Evolutionary conservation across 139 green algal genomes (phyloP), one percentile per base, ranked within the genome.

Genomic region (Tetradesmus lagerheimii): DNA sequence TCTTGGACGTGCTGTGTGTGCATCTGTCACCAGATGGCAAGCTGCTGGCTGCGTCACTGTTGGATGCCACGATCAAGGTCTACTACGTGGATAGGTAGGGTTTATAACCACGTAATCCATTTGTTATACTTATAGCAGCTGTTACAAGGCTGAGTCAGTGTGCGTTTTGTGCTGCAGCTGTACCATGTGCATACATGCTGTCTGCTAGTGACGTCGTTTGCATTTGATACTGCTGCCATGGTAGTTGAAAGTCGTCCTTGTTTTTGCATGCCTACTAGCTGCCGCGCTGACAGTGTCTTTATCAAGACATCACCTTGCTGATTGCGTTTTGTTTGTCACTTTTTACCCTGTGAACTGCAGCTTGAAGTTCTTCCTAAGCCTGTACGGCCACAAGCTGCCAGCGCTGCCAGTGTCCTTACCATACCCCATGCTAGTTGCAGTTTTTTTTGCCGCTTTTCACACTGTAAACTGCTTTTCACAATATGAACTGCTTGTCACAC

Each of bases 311-410:
- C n/a, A n/a, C 3, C 25, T 29, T 27, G 20, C 20, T 74, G 62
- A 29, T 29, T 74, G 4, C 35, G 27, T 41, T 41, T 12, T 27
- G 31, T 50, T 31, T 29, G 25, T 29, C 1, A n/a, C 20, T 64
- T 25, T 20, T 64, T 25, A 64, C 50, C 20, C 50, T 64, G 50
- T 25, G 50, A 64, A 62, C 27, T 57, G 34, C 77, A 96, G 89
- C 29, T 93, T 99, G 81, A 99, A 99, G 94, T 99, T 99, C 92
- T 99, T 98, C 93, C 95, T 99, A 34, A 98, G 96, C 29, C 94
- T 99, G 67, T 99, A 99, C 90, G 98, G 98, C 64, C 98, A 99
- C 96, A 99, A 53, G 76, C 35, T 82, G 76, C 76, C 37, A 35
- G 12, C 37, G 35, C 76, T 82, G 76, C 34, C 35, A 4, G 11